Evolutionary conservation across 2,329 filamentous ascomycete species (phyloP), one percentile per base, ranked within the genome.

Genomic region (Leptosphaerulina australis): DNA sequence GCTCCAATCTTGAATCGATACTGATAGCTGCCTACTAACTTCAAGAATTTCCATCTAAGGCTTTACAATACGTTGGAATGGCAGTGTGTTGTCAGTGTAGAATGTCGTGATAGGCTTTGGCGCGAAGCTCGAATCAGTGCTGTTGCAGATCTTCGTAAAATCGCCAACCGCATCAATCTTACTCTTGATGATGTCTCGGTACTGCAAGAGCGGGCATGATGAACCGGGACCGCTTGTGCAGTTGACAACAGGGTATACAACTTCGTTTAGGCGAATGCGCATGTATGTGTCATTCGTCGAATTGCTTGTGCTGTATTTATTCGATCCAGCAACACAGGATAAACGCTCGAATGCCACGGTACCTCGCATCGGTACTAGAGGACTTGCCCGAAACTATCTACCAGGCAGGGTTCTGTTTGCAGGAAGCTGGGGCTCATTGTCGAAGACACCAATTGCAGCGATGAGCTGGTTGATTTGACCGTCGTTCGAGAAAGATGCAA

Each of bases 321-420:
- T 40, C 5, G 38, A 31, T 1, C 47, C 44, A 30, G 36, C 50
- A 17, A 53, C 59, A 45, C 85, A 88, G 55, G 76, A 82, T 51
- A 88, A 70, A 7, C 83, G 77, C 69, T 88, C 86, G 55, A 88
- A 84, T 0, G 82, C 79, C 20, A 88, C 78, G 1, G 84, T 87
- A 2, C 85, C 86, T 5, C 84, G 76, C 84, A 88, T 88, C 0
- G 82, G 79, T 0, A 81, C 78, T 38, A 83, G 82, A 39, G 79
- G 76, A 11, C 79, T 82, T 15, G 80, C 77, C n/a, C 78, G 73
- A 65, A 81, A 87, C 7, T 81, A 73, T 28, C 82, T 74, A 31
- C 77, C 60, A 9, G 75, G 68, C 10, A 80, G 74, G 22, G 81
- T 79, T 22, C 70, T 67, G 2, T 76, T 77, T 1, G 74, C 71